Evolutionary conservation across 2,329 filamentous ascomycete genomes (phyloP), one percentile per base, ranked within the genome.

Genomic region (Capronia americana): DNA sequence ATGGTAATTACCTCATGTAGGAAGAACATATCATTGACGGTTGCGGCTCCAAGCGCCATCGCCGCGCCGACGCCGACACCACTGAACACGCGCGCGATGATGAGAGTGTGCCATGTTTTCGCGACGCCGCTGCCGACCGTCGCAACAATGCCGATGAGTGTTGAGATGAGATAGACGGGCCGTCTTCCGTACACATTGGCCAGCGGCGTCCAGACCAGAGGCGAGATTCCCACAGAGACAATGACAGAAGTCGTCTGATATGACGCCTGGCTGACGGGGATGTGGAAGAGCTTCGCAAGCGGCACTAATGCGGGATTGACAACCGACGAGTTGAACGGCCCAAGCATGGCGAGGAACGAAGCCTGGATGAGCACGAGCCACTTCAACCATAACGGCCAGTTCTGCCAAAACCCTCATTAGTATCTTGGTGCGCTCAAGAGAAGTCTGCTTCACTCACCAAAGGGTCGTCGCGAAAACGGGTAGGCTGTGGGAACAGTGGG

Each of bases 101-200:
- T 57, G 23, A 65, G 32, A 23, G 46, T 38, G 24, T 30, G 23
- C 34, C 50, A 65, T 48, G 63, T 61, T 28, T 56, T 61, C 5
- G 57, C 51, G 11, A 46, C 51, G 4, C 57, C 63, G 14, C 46
- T 48, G 23, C 62, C 70, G 20, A 75, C 41, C 53, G 71, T 73
- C 12, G 73, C 70, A 23, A 69, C 74, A 2, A 72, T 71, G 11
- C 73, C 73, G 3, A 77, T 63, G n/a, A 75, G 68, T 12, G 70
- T 73, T 8, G 72, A 74, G n/a, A 73, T 44, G 11, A 78, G 61
- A 51, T 75, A 74, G 20, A 78, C 70, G 0, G 75, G 75, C 51
- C 76, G 70, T 20, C 77, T 69, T 24, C 77, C 77, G 63, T 76
- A 77, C 17, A 73, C 66, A 48, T 78, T 78, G 41, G 75, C 71